phyloP scores from a whole-genome alignment of 108 stramenopile genomes.

The Skeletonema potamos region DNA sequence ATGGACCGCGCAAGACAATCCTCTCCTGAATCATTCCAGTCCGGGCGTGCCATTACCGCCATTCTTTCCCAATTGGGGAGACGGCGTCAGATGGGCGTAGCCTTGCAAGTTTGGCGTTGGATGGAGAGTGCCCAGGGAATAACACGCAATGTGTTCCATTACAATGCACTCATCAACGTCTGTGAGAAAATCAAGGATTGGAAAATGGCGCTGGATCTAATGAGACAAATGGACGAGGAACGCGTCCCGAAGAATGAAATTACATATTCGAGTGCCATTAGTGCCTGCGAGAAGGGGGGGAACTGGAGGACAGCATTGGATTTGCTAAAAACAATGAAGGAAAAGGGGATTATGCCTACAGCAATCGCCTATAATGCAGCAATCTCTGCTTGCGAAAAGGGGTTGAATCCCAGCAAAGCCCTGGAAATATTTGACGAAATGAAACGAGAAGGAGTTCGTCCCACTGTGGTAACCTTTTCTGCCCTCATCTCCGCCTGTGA shows the following conservation, averaged over 20 bases:
- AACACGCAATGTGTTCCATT: constrained; percentile 68
- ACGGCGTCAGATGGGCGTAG: constrained; percentile 63
- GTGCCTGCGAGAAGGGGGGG: constrained; percentile 86
- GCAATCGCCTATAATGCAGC: constrained; percentile 86
- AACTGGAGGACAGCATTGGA: constrained; percentile 80
- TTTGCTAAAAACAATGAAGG: constrained; percentile 81
- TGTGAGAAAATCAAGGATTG: constrained; percentile 80
- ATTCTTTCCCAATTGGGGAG: constrained; percentile 73
- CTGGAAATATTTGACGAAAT: constrained; percentile 84
- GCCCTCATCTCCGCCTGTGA: constrained; percentile 90
- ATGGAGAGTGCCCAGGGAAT: constrained; percentile 58
- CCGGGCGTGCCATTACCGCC: constrained; percentile 75
- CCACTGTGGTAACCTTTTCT: constrained; percentile 92
- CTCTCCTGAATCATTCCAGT: constrained; percentile 57
- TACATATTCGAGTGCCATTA: constrained; percentile 82
- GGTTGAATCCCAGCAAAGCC: constrained; percentile 72
- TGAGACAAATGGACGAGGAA: constrained; percentile 79
- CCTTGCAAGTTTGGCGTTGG: constrained; percentile 75
- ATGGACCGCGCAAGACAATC: constrained; percentile 55
- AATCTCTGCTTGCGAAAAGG: constrained; percentile 87
- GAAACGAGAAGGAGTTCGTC: constrained; percentile 77
- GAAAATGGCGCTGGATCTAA: constrained; percentile 60
- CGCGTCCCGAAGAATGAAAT: constrained; percentile 82
- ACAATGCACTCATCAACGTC: constrained; percentile 81
- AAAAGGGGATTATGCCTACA: constrained; percentile 66